These are phyloP conservation scores for Exsudoporus floridanus DNA, from an alignment of 1,284 basidiomycete species.

Conservation along the genomic window DNA sequence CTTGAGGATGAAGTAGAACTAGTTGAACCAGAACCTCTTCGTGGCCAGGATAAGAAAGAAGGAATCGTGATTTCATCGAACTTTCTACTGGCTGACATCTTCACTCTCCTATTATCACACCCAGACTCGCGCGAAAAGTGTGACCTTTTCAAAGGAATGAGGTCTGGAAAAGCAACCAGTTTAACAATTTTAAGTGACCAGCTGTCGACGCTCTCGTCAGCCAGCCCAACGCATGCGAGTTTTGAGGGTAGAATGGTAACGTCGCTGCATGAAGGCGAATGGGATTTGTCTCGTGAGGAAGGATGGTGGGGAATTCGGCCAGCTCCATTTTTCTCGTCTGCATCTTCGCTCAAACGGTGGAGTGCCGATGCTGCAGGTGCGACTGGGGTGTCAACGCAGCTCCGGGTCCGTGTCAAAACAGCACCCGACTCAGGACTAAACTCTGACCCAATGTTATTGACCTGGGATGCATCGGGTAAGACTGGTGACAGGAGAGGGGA, in stretches of 20 bases:
- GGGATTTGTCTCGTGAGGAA: constrained; percentile 38
- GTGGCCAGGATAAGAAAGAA: constrained; percentile 24
- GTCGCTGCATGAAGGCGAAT: constrained; percentile 47
- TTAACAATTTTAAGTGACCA: constrained; percentile 76
- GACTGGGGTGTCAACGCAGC: constrained; percentile 37
- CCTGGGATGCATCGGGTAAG: constrained; percentile 39
- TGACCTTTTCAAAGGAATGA: constrained; percentile 44
- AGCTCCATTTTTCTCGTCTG: constrained; percentile 6
- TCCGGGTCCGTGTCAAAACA: constrained; percentile 47
- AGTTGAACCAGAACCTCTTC: constrained; percentile 25
- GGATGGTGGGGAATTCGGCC: constrained; percentile 9
- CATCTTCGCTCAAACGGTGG: constrained; percentile 12
- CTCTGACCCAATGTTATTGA: constrained; percentile 38
- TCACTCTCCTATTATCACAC: neutral
- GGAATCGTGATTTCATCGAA: constrained; percentile 18
- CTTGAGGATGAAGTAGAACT: constrained; percentile 32
- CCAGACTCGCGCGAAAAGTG: constrained; percentile 6
- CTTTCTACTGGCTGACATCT: constrained; percentile 11
- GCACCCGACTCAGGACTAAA: constrained; percentile 40
- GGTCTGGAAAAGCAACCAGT: constrained; percentile 69
- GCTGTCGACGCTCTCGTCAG: constrained; percentile 61
- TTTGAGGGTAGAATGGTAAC: constrained; percentile 53
- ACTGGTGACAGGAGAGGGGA: constrained; percentile 40
- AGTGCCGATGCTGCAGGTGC: constrained; percentile 33
- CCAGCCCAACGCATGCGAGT: constrained; percentile 57